These are phyloP conservation scores for Posidonia oceanica DNA, from an alignment of 116 monocot genomes.

Conservation along the genomic window DNA sequence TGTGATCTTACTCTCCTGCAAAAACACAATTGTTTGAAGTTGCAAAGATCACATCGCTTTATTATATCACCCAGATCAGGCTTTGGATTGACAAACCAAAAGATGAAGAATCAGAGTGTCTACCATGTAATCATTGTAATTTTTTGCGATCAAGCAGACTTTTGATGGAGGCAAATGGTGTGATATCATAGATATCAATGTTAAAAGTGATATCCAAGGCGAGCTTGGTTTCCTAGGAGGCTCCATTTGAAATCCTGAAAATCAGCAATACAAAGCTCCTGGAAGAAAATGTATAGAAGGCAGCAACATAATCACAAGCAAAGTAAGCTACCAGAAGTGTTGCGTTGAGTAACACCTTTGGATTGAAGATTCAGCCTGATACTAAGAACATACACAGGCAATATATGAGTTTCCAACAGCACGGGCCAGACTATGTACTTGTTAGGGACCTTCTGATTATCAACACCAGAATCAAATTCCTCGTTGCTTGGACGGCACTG, in stretches of 20 bases:
- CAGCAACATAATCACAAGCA: background rate
- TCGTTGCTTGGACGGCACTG: conserved; percentile 28
- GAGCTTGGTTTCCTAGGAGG: conserved; percentile 23
- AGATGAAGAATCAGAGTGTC: background rate
- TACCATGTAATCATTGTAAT: conserved; percentile 38
- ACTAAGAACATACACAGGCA: conserved; percentile 38
- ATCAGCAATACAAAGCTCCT: background rate
- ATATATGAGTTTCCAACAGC: conserved; percentile 38
- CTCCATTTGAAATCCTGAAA: conserved; percentile 9
- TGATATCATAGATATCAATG: conserved; percentile 21
- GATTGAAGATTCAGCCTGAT: conserved; percentile 8
- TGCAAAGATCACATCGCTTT: background rate
- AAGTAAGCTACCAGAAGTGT: background rate
- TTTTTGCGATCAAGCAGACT: conserved; percentile 32
- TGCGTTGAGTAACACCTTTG: conserved; percentile 1
- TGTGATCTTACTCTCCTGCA: conserved; percentile 48
- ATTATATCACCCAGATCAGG: background rate
- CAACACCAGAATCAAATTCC: conserved; percentile 55
- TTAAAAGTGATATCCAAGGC: conserved; percentile 42
- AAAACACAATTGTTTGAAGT: background rate
- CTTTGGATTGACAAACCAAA: background rate
- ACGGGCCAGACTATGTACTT: conserved; percentile 52
- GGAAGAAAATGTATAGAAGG: background rate
- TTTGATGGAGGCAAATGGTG: conserved; percentile 23
- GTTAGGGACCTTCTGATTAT: conserved; percentile 23